These are phyloP conservation scores for Xerocomus potaroensis DNA, from an alignment of 768 basidiomycete species.

Conservation along the genomic window DNA sequence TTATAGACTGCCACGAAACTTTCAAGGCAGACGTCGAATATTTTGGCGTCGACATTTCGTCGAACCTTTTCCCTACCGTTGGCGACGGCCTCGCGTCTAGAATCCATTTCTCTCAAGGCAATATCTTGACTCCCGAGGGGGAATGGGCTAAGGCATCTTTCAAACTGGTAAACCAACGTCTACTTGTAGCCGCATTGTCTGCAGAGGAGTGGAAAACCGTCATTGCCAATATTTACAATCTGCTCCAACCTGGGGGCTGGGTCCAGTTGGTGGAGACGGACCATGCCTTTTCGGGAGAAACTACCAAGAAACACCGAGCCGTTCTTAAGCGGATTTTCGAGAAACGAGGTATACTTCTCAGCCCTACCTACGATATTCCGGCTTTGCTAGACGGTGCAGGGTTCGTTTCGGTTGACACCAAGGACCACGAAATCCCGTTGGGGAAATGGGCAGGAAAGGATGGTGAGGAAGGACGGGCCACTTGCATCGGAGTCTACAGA, in stretches of 20 bases:
- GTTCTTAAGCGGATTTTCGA: constrained; percentile 1
- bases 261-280: constrained; percentile 22
- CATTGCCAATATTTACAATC: constrained; percentile 21
- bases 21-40: neutral
- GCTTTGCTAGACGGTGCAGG: neutral
- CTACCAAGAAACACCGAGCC: neutral
- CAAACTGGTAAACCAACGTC: constrained; percentile 26
- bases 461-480: neutral
- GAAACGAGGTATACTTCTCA: neutral
- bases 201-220: constrained; percentile 19
- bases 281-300: constrained; percentile 1
- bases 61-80: constrained; percentile 7
- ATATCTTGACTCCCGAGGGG: constrained; percentile 7
- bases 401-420: neutral
- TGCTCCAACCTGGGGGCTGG: constrained; percentile 25
- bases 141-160: constrained; percentile 20
- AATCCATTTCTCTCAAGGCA: neutral
- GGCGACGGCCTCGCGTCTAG: neutral
- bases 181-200: constrained; percentile 23
- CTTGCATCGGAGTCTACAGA: neutral
- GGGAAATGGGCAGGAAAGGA: constrained; percentile 4
- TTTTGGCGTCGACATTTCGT: constrained; percentile 12
- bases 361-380: neutral
- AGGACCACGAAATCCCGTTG: neutral
- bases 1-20: neutral